These are phyloP conservation scores for Carallia pectinifolia DNA, from an alignment of 345 rosid species.

Conservation along the genomic window DNA sequence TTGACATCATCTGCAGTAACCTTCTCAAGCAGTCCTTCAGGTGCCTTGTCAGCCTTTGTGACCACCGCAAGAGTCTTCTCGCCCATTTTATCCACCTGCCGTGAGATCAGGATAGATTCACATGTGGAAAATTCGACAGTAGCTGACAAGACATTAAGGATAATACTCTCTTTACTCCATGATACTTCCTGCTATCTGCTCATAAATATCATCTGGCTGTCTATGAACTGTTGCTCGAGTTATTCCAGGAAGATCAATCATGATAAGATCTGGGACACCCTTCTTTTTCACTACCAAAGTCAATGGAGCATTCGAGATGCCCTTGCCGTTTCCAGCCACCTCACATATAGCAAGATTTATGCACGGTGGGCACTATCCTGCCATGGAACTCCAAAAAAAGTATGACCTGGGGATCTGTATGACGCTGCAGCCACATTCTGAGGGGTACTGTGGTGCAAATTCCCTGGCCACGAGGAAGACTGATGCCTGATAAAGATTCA, in stretches of 20 bases:
- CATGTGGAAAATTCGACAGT: conserved; percentile 49
- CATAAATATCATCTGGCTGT: conserved; percentile 50
- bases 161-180: conserved; percentile 51
- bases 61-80: conserved; percentile 53
- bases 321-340: conserved; percentile 54
- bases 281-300: conserved; percentile 46
- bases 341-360: conserved; percentile 40
- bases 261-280: conserved; percentile 51
- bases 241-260: conserved; percentile 66
- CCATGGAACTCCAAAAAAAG: conserved; percentile 38
- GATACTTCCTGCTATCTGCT: conserved; percentile 40
- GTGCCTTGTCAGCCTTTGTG: conserved; percentile 46
- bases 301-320: conserved; percentile 40
- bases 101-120: conserved; percentile 54
- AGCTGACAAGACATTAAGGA: conserved; percentile 47
- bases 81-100: conserved; percentile 41
- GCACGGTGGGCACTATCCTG: conserved; percentile 19
- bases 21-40: conserved; percentile 49
- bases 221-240: conserved; percentile 50
- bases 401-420: conserved; percentile 19
- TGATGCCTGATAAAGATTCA: conserved; percentile 43
- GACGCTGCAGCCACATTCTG: conserved; percentile 48
- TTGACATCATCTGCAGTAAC: conserved; percentile 48
- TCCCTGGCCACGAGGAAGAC: conserved; percentile 41
- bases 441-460: conserved; percentile 60